Conservation (phyloP, 768 basidiomycete genomes). For the Filobasidium floriforme region DNA sequence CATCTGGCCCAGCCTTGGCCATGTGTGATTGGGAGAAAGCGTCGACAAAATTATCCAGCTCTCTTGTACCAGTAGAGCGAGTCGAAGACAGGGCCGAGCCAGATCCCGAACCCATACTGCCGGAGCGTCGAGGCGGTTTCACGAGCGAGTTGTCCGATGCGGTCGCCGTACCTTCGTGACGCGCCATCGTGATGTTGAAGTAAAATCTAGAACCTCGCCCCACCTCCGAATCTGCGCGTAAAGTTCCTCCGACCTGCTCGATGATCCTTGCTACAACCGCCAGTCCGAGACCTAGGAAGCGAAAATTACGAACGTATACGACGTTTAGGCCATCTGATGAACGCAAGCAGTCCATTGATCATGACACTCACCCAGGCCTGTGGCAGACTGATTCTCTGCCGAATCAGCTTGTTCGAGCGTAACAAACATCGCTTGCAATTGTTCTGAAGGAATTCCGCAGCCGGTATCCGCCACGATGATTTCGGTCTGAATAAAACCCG, state of each 20-base stretch:
- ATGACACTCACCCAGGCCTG: constrained; percentile 51
- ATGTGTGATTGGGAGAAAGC: constrained; percentile 43
- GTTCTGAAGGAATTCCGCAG: constrained; percentile 59
- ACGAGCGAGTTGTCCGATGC: background rate
- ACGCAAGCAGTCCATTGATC: background rate
- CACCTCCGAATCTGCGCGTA: constrained; percentile 67
- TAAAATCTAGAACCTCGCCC: constrained; percentile 65
- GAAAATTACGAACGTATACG: background rate
- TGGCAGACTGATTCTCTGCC: constrained; percentile 47
- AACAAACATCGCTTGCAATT: constrained; percentile 68
- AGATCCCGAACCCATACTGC: constrained; percentile 2
- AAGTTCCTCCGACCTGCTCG: constrained; percentile 67
- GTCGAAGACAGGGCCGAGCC: constrained; percentile 19
- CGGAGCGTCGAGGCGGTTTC: background rate
- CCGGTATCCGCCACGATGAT: constrained; percentile 67
- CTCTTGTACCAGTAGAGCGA: constrained; percentile 30
- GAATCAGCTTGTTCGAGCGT: constrained; percentile 71
- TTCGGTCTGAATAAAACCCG: constrained; percentile 53
- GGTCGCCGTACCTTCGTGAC: constrained; percentile 5
- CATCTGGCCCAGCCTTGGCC: constrained; percentile 13
- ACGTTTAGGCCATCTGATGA: too few species aligned
- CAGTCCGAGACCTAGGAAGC: constrained; percentile 57
- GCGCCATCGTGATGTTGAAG: constrained; percentile 49
- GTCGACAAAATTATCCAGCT: constrained; percentile 46
- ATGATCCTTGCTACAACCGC: constrained; percentile 75